Evolutionary conservation across 2,329 filamentous ascomycete species (phyloP).

Genomic region (Exophiala dermatitidis): DNA sequence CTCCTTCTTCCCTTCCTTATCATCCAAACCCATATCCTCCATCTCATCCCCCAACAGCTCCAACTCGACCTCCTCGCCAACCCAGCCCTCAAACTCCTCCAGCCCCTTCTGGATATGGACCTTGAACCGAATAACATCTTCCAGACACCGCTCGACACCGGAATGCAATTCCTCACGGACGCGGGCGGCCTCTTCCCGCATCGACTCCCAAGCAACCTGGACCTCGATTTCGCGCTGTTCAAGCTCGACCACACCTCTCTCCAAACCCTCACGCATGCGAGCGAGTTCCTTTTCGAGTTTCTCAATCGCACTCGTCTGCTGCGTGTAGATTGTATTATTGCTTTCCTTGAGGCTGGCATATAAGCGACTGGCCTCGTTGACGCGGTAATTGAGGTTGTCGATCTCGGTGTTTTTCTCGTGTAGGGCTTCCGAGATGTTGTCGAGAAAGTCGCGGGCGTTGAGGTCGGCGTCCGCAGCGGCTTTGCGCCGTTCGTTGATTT

Average conservation of each 20-base stretch:
- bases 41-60: constrained; percentile 62
- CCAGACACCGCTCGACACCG: constrained; percentile 89
- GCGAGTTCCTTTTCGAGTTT: constrained; percentile 98
- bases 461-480: constrained; percentile 81
- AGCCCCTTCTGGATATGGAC: constrained; percentile 88
- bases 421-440: constrained; percentile 92
- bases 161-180: constrained; percentile 96
- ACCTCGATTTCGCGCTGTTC: constrained; percentile 56
- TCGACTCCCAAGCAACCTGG: constrained; percentile 25
- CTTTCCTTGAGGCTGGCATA: constrained; percentile 79
- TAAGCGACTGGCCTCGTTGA: constrained; percentile 82
- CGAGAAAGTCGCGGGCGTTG: constrained; percentile 86
- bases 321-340: constrained; percentile 78
- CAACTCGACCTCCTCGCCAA: constrained; percentile 85
- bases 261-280: constrained; percentile 26
- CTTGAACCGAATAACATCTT: constrained; percentile 98
- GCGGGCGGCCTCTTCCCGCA: constrained; percentile 26
- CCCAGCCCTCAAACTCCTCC: constrained; percentile 90
- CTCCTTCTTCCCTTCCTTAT: not conserved
- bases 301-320: constrained; percentile 88
- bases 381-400: constrained; percentile 80
- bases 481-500: constrained; percentile 83
- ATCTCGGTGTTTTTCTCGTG: constrained; percentile 92
- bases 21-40: constrained; percentile 13
- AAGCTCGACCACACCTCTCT: constrained; percentile 34